Evolutionary conservation across 2,329 filamentous ascomycete genomes (phyloP).

Genomic region (Grosmannia penicillata): DNA sequence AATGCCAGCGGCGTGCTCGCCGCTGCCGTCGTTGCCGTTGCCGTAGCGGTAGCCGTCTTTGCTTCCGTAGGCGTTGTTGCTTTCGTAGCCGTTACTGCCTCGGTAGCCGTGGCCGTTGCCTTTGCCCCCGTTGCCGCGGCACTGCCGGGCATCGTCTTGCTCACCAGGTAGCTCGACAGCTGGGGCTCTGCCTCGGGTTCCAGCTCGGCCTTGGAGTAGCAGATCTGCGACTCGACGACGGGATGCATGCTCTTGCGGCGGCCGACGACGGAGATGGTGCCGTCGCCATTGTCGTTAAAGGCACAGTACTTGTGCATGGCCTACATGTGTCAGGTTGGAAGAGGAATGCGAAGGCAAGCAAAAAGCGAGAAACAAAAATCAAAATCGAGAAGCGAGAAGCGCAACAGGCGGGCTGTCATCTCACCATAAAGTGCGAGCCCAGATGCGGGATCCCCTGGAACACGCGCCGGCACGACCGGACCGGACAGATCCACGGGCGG

Average conservation of each 20-base stretch:
- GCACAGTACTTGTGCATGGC: conserved; percentile 9
- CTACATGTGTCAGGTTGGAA: not conserved
- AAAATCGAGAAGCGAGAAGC: not conserved
- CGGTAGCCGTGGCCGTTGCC: not conserved
- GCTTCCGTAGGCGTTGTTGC: not conserved
- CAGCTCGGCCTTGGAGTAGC: conserved; percentile 5
- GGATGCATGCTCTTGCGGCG: conserved; percentile 3
- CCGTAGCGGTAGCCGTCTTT: too few species aligned
- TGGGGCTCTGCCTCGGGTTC: conserved; percentile 5
- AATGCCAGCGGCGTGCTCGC: too few species aligned
- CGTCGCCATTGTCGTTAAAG: conserved; percentile 17
- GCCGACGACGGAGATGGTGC: conserved; percentile 14
- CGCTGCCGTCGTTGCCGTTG: too few species aligned
- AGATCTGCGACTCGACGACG: conserved; percentile 12
- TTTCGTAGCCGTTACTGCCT: not conserved
- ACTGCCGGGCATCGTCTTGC: too few species aligned
- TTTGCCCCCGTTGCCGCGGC: too few species aligned
- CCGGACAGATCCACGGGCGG: conserved; percentile 12
- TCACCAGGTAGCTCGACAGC: not conserved
- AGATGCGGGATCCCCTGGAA: conserved; percentile 5
- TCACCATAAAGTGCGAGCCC: conserved; percentile 13
- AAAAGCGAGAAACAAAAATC: too few species aligned
- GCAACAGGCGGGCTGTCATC: not conserved
- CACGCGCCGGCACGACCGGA: conserved; percentile 11
- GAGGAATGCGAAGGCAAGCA: not conserved